Percentiles rank a stretch among this genome's conserved stretches.
phyloP scores from a whole-genome alignment of 805 yeast species.

The Priceomyces medius region DNA sequence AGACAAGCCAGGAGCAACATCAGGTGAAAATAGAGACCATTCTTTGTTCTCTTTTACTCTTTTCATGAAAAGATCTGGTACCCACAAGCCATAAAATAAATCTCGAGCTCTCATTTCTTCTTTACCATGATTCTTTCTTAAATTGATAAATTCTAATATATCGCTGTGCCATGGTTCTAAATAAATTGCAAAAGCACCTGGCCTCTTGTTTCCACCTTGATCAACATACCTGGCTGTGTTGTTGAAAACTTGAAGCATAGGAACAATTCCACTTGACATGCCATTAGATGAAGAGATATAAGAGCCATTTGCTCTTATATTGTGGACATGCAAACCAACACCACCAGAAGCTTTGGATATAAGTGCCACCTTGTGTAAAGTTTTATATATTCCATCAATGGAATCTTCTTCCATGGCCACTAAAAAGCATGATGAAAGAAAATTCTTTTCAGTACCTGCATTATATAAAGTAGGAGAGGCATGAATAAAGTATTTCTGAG shows the following conservation, averaged over 20 bases:
- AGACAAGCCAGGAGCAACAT: slow-evolving; percentile 80
- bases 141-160: slow-evolving; percentile 78
- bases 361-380: slow-evolving; percentile 82
- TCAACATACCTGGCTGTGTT: slow-evolving; percentile 96
- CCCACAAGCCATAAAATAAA: slow-evolving; percentile 90
- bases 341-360: slow-evolving; percentile 97
- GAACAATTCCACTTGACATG: slow-evolving; percentile 86
- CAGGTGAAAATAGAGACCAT: slow-evolving; percentile 91
- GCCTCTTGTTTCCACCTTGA: slow-evolving; percentile 97
- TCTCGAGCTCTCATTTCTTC: slow-evolving; percentile 94
- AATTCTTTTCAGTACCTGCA: slow-evolving; percentile 84
- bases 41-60: slow-evolving; percentile 74
- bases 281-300: slow-evolving; percentile 92
- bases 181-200: slow-evolving; percentile 94
- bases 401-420: slow-evolving; percentile 93
- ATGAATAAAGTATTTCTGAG: slow-evolving; percentile 82
- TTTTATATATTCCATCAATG: slow-evolving; percentile 90
- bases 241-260: slow-evolving; percentile 95
- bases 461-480: slow-evolving; percentile 95
- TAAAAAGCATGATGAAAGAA: slow-evolving; percentile 88
- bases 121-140: slow-evolving; percentile 91
- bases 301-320: slow-evolving; percentile 83
- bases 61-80: slow-evolving; percentile 91
- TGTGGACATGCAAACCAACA: slow-evolving; percentile 84
- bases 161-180: slow-evolving; percentile 98